Evolutionary conservation across 352 stramenopile genomes (phyloP).

Genomic region (Phytopythium aichiense): DNA sequence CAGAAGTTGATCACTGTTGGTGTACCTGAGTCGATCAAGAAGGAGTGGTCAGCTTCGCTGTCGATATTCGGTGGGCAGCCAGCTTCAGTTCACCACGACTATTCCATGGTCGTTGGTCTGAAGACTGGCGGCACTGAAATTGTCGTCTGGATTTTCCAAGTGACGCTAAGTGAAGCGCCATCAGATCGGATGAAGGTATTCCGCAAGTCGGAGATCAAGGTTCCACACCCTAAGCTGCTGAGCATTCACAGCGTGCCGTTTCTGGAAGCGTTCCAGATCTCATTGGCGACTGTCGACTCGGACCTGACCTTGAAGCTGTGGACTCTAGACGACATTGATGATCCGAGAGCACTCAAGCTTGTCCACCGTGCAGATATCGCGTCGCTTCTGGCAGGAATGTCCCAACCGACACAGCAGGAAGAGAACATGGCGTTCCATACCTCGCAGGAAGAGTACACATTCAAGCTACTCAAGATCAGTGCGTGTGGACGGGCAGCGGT

Average conservation of each 20-base stretch:
- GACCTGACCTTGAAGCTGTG: slow-evolving; percentile 40
- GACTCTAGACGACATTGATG: slow-evolving; percentile 54
- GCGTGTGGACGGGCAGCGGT: slow-evolving; percentile 51
- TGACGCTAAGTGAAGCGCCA: slow-evolving; percentile 16
- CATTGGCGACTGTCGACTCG: slow-evolving; percentile 41
- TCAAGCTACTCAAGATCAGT: slow-evolving; percentile 52
- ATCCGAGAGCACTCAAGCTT: slow-evolving; percentile 34
- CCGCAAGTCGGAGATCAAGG: slow-evolving; percentile 31
- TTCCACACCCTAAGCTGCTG: slow-evolving; percentile 23
- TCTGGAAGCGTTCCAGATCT: slow-evolving; percentile 42
- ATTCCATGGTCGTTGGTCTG: slow-evolving; percentile 52
- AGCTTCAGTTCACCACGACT: slow-evolving; percentile 39
- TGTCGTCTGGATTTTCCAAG: slow-evolving; percentile 59
- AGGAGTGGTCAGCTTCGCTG: slow-evolving; percentile 40
- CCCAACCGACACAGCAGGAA: slow-evolving; percentile 13
- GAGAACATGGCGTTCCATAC: slow-evolving; percentile 39
- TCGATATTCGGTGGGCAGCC: slow-evolving; percentile 23
- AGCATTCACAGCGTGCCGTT: slow-evolving; percentile 39
- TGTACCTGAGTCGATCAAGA: slow-evolving; percentile 48
- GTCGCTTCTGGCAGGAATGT: slow-evolving; percentile 23
- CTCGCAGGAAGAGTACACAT: slow-evolving; percentile 28
- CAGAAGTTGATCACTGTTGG: slow-evolving; percentile 26
- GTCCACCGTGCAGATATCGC: slow-evolving; percentile 37
- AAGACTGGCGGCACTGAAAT: slow-evolving; percentile 28
- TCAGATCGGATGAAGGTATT: slow-evolving; percentile 33